Percentiles rank a stretch among this genome's conserved stretches.
Evolutionary conservation across 1,284 basidiomycete species (phyloP).

Genomic region (Fomitopsis palustris): DNA sequence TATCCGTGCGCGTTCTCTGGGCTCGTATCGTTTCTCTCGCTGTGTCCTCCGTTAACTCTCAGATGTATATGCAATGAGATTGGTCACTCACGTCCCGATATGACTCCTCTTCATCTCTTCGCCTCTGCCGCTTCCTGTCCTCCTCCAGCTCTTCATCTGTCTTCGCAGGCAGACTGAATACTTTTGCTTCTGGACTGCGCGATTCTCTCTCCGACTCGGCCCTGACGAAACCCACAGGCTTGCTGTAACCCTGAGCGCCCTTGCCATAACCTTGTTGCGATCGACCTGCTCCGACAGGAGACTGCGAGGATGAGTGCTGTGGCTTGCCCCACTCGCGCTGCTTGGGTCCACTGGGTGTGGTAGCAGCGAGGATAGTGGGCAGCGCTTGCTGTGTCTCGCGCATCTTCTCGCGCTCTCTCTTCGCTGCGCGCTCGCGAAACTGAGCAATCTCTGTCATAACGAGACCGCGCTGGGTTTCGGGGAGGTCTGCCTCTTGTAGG

Average conservation of each 20-base stretch:
- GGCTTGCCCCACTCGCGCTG: slow-evolving; percentile 73
- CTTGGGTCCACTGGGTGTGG: slow-evolving; percentile 64
- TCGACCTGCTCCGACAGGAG: neutral
- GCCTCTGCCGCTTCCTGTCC: slow-evolving; percentile 68
- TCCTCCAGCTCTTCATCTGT: slow-evolving; percentile 85
- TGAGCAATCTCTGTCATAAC: slow-evolving; percentile 95
- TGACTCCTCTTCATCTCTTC: slow-evolving; percentile 76
- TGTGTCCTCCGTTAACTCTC: slow-evolving; percentile 26
- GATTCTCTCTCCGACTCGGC: slow-evolving; percentile 46
- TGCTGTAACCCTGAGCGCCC: slow-evolving; percentile 54
- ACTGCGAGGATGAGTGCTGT: slow-evolving; percentile 31
- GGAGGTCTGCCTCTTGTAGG: slow-evolving; percentile 90
- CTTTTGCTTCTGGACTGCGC: slow-evolving; percentile 34
- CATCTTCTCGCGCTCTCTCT: slow-evolving; percentile 82
- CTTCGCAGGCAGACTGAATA: slow-evolving; percentile 43
- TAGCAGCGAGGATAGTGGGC: slow-evolving; percentile 36
- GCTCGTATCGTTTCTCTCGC: slow-evolving; percentile 81
- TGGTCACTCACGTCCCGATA: slow-evolving; percentile 88
- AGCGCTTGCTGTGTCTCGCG: slow-evolving; percentile 64
- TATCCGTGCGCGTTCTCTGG: slow-evolving; percentile 75
- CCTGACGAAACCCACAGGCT: slow-evolving; percentile 79
- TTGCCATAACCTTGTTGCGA: slow-evolving; percentile 12
- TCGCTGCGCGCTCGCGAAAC: slow-evolving; percentile 85
- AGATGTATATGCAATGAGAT: slow-evolving; percentile 30
- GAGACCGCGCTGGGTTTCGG: slow-evolving; percentile 90